These are phyloP conservation scores for Ustilago trichophora DNA, from an alignment of 1,284 basidiomycete genomes.

Conservation along the genomic window DNA sequence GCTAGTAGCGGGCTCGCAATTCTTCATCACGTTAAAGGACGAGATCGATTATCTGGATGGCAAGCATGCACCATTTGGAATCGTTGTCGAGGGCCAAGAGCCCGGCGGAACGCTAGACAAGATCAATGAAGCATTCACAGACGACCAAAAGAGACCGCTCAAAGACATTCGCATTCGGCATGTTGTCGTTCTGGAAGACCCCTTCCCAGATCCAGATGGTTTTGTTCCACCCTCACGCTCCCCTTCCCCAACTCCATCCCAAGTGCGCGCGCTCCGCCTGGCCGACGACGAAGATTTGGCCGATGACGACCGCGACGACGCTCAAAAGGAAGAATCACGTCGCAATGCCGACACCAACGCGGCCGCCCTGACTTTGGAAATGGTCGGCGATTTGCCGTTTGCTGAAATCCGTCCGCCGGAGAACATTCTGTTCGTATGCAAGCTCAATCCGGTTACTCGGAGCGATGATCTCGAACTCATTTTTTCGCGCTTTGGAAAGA, in stretches of 20 bases:
- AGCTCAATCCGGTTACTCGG: slow-evolving; percentile 91
- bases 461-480: slow-evolving; percentile 97
- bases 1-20: slow-evolving; percentile 90
- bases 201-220: slow-evolving; percentile 81
- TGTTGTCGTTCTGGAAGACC: slow-evolving; percentile 93
- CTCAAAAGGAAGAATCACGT: slow-evolving; percentile 80
- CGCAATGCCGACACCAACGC: slow-evolving; percentile 87
- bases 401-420: slow-evolving; percentile 98
- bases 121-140: slow-evolving; percentile 88
- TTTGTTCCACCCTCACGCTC: slow-evolving; percentile 76
- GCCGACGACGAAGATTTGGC: slow-evolving; percentile 73
- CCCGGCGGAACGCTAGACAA: slow-evolving; percentile 77
- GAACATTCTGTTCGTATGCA: slow-evolving; percentile 98
- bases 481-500: slow-evolving; percentile 91
- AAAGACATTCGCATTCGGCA: slow-evolving; percentile 87
- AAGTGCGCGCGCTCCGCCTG: slow-evolving; percentile 71
- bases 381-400: slow-evolving; percentile 98
- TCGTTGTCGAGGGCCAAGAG: slow-evolving; percentile 91
- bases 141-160: slow-evolving; percentile 86
- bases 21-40: slow-evolving; percentile 91
- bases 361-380: slow-evolving; percentile 94
- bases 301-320: slow-evolving; percentile 73
- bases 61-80: slow-evolving; percentile 93
- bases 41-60: slow-evolving; percentile 94
- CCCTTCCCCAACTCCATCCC: slow-evolving; percentile 71